These are phyloP conservation scores for Stagonosporopsis chrysanthemi DNA, from an alignment of 2,329 filamentous ascomycete species.

Conservation along the genomic window DNA sequence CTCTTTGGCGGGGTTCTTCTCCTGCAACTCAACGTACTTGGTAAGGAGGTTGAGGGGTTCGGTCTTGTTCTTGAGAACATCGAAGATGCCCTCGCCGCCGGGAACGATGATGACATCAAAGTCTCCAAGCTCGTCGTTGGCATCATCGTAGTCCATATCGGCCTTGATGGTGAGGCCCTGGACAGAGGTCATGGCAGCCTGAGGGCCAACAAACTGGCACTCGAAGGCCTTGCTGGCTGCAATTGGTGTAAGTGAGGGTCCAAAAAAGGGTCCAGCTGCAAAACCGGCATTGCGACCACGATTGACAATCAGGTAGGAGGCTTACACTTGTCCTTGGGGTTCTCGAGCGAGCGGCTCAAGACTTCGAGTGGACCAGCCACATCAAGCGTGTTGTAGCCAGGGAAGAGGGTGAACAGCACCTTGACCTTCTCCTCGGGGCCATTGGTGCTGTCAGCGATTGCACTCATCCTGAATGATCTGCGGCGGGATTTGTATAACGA, in stretches of 20 bases:
- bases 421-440: constrained; percentile 65
- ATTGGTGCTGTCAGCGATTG: constrained; percentile 49
- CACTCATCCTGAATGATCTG: constrained; percentile 49
- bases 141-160: constrained; percentile 80
- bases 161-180: constrained; percentile 75
- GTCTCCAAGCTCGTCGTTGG: constrained; percentile 73
- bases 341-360: constrained; percentile 62
- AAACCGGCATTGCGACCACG: background rate
- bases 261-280: constrained; percentile 4
- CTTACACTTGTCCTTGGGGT: constrained; percentile 61
- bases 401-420: constrained; percentile 66
- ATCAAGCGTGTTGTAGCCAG: constrained; percentile 65
- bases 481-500: constrained; percentile 23
- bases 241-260: constrained; percentile 30
- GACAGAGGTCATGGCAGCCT: constrained; percentile 58
- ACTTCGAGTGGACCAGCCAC: constrained; percentile 66
- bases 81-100: constrained; percentile 69
- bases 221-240: constrained; percentile 62
- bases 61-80: constrained; percentile 70
- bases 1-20: constrained; percentile 79
- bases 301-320: constrained; percentile 13
- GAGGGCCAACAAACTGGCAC: constrained; percentile 58
- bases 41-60: constrained; percentile 71
- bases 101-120: constrained; percentile 82
- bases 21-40: constrained; percentile 80